Base-by-base conservation (phyloP, 1,139 yeast species). In the Lodderomyces margitis region DNA sequence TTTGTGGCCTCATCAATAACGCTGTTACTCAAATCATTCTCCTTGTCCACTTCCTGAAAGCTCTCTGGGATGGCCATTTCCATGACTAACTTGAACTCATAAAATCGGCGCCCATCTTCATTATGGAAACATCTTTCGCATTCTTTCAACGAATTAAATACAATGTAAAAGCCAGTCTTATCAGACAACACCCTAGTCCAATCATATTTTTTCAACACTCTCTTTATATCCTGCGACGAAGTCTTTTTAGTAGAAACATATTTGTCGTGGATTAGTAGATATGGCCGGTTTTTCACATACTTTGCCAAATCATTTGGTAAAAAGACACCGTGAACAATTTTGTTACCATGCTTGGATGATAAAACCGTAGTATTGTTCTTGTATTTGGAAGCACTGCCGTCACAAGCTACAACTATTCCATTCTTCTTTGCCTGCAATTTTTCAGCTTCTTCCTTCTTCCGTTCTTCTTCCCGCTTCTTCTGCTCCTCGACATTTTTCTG, bases 171-270 rank as follows among this genome's bases (percentile, higher is more conserved):
- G 0, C 96, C 96, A 4, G 74, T 59, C 28, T 66, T 64, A 49
- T 84, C 91, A 3, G 79, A 71, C 38, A 84, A 56, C 2, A 87
- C 77, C 45, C 87, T 67, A 0, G 80, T 75, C 83, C 89, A 83
- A 43, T 75, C 78, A 52, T 84, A 83, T 43, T 64, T 75, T 16
- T 67, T 70, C 32, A 83, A 63, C 8, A 66, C 64, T 25, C 73
- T 68, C 51, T 81, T 78, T 37, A 83, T 58, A 48, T 81, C 87
- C 42, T 69, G 74, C 1, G 81, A 67, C 10, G 75, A 66, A 1
- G 81, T 70, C 43, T 69, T 66, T 38, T 68, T 67, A 0, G 80
- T 68, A 1, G 86, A 75, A 4, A 81, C 72, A 48, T 72, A 71
- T 49, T 71, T 72, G 49, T 78, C 80, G 20, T 74, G 68, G 30